These are phyloP conservation scores for Plasmopara muralis DNA, from an alignment of 352 stramenopile species.

Conservation along the genomic window DNA sequence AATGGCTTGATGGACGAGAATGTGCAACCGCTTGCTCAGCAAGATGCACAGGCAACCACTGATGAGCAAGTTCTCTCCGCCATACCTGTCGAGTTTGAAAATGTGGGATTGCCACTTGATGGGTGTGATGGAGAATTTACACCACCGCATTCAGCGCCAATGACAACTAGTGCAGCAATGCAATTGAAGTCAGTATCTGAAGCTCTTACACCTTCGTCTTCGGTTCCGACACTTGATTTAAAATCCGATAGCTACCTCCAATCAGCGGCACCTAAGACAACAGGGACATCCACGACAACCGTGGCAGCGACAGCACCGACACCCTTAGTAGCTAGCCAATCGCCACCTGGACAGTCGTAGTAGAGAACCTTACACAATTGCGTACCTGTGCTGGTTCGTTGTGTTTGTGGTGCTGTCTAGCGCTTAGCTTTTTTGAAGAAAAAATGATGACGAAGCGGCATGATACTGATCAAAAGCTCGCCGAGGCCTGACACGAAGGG, in stretches of 20 bases:
- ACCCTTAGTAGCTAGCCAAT: constrained; percentile 6
- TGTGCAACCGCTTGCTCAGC: constrained; percentile 19
- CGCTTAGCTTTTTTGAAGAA: constrained; percentile 23
- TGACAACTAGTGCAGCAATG: constrained; percentile 7
- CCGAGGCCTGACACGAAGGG: constrained; percentile 9
- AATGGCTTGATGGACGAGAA: constrained; percentile 29
- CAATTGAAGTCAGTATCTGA: constrained; percentile 11
- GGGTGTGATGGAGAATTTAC: constrained; percentile 19
- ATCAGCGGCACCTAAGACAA: constrained; percentile 7
- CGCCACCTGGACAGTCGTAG: constrained; percentile 15
- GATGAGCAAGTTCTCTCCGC: constrained; percentile 12
- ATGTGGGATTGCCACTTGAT: constrained; percentile 21
- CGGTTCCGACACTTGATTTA: constrained; percentile 21
- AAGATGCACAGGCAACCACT: constrained; percentile 12
- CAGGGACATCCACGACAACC: constrained; percentile 14
- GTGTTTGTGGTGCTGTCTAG: constrained; percentile 16
- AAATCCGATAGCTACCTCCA: constrained; percentile 33
- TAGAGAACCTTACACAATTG: constrained; percentile 18
- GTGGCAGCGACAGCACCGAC: constrained; percentile 12
- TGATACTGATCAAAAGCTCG: constrained; percentile 11
- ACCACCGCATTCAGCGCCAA: constrained; percentile 1
- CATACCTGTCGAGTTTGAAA: constrained; percentile 24
- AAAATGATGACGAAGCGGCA: constrained; percentile 11
- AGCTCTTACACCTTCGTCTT: neutral
- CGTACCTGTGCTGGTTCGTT: constrained; percentile 11